Percentiles rank a stretch among this genome's conserved stretches.
These are phyloP conservation scores for Alternaria postmessia DNA, from an alignment of 2,329 filamentous ascomycete species.

Conservation along the genomic window DNA sequence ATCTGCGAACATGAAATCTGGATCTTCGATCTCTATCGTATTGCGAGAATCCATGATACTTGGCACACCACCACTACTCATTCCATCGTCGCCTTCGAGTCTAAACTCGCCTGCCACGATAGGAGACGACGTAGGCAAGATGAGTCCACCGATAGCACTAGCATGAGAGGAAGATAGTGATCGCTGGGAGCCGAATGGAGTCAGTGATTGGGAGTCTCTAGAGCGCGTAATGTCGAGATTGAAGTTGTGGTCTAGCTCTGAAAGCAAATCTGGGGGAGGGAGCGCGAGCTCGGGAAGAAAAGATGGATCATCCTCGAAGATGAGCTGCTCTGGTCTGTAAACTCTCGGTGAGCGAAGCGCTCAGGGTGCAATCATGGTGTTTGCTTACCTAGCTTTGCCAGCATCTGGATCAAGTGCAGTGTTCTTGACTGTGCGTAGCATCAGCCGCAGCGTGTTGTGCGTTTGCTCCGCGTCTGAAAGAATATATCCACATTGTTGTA, in stretches of 20 bases:
- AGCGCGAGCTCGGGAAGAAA: conserved; percentile 75
- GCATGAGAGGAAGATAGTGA: conserved; percentile 31
- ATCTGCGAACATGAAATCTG: conserved; percentile 68
- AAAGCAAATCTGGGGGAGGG: conserved; percentile 65
- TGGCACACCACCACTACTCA: conserved; percentile 44
- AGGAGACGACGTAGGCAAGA: conserved; percentile 60
- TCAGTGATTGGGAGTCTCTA: conserved; percentile 50
- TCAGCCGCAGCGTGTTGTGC: conserved; percentile 74
- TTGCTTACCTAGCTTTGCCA: conserved; percentile 72
- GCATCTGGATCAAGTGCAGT: conserved; percentile 74
- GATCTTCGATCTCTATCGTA: conserved; percentile 55
- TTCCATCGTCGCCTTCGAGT: conserved; percentile 53
- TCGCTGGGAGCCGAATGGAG: conserved; percentile 43
- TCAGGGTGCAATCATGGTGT: not conserved
- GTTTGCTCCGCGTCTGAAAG: conserved; percentile 80
- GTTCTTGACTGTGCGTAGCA: conserved; percentile 66
- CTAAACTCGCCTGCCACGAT: conserved; percentile 51
- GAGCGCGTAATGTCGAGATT: conserved; percentile 46
- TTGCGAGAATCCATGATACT: conserved; percentile 50
- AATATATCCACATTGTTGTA: conserved; percentile 86
- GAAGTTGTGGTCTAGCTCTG: conserved; percentile 51
- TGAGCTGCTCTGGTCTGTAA: conserved; percentile 74
- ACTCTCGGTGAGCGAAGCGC: conserved; percentile 10
- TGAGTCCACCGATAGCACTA: conserved; percentile 42
- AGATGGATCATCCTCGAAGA: conserved; percentile 81